phyloP scores from a whole-genome alignment of 2,329 filamentous ascomycete species.

The Fonsecaea pedrosoi region DNA sequence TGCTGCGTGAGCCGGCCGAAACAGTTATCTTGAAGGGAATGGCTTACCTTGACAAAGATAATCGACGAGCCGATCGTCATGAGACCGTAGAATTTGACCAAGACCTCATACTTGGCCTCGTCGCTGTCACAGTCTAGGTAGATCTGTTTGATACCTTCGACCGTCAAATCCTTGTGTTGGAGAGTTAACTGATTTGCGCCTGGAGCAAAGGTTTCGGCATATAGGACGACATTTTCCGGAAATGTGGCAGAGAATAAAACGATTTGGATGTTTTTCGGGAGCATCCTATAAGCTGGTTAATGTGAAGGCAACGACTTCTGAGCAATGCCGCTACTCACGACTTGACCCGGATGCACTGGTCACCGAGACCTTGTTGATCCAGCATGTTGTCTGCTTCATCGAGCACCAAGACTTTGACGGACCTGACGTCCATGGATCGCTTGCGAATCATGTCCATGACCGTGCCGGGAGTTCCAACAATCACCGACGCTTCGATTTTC shows the following conservation, averaged over 20 bases:
- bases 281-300: conserved; percentile 61
- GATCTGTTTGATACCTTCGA: conserved; percentile 96
- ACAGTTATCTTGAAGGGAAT: neutral
- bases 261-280: conserved; percentile 79
- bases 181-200: conserved; percentile 86
- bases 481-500: conserved; percentile 74
- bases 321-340: conserved; percentile 60
- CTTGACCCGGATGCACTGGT: conserved; percentile 92
- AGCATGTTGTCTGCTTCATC: conserved; percentile 99
- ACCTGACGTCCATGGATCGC: conserved; percentile 72
- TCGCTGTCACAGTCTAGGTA: conserved; percentile 91
- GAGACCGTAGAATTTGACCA: conserved; percentile 91
- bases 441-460: conserved; percentile 85
- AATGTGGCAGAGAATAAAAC: conserved; percentile 96
- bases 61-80: conserved; percentile 98
- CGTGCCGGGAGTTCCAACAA: conserved; percentile 93
- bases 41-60: conserved; percentile 85
- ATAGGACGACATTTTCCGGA: conserved; percentile 82
- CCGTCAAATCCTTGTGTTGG: conserved; percentile 87
- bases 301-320: neutral
- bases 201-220: conserved; percentile 83
- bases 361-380: conserved; percentile 91
- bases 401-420: conserved; percentile 82
- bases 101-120: conserved; percentile 81
- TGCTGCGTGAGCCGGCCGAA: conserved; percentile 22